phyloP scores from a whole-genome alignment of 2,329 filamentous ascomycete genomes.

The Celoporthe dispersa region DNA sequence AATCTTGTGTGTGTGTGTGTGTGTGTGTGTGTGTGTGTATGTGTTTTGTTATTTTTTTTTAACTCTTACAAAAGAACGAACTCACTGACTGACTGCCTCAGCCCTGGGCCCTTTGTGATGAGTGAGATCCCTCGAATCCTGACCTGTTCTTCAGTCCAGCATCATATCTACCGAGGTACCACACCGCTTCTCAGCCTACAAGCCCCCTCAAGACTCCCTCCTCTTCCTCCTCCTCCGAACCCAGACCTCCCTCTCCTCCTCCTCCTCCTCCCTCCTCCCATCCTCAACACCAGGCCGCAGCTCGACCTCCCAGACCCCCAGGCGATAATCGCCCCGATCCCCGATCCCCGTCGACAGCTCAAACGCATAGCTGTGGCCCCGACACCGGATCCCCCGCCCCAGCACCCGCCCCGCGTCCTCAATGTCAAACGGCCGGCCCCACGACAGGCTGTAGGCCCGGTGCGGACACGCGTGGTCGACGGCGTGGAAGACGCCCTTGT shows the following conservation, averaged over 20 bases:
- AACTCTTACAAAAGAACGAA: too few species aligned
- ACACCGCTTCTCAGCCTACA: not conserved
- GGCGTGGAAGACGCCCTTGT: conserved; percentile 27
- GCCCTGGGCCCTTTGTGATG: not conserved
- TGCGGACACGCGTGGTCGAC: conserved; percentile 29
- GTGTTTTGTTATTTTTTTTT: too few species aligned
- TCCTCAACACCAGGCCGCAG: conserved; percentile 9
- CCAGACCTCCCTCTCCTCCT: conserved; percentile 20
- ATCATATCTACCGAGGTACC: not conserved
- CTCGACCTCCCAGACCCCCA: conserved; percentile 27
- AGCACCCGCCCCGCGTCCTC: conserved; percentile 22
- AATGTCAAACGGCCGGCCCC: conserved; percentile 26
- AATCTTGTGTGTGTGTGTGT: too few species aligned
- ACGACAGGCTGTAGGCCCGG: conserved; percentile 24
- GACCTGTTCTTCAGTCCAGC: not conserved
- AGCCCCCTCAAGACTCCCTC: not conserved
- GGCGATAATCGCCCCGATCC: conserved; percentile 22
- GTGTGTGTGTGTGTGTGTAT: too few species aligned
- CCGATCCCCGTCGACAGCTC: conserved; percentile 25
- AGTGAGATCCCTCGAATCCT: too few species aligned
- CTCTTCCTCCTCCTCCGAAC: conserved; percentile 12
- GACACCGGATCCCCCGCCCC: conserved; percentile 19
- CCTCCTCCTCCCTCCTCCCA: not conserved
- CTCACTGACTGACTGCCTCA: not conserved
- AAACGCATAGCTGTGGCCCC: conserved; percentile 26